phyloP scores from a whole-genome alignment of 192 early-diverging fungal genomes.

The Phycomyces blakesleeanus region DNA sequence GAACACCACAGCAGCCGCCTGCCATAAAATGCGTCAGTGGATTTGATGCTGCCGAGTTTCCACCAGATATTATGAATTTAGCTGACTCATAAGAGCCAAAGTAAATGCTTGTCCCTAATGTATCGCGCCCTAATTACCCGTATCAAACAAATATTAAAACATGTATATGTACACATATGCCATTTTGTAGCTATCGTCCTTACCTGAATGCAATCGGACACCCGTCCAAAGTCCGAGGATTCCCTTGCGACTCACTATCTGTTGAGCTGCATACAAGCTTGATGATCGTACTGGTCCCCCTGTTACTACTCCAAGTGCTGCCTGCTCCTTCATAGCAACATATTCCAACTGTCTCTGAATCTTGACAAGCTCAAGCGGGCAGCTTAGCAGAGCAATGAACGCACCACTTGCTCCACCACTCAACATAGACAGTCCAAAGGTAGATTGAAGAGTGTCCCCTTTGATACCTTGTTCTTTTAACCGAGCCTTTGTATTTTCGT shows the following conservation, averaged over 20 bases:
- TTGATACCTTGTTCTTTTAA: constrained; percentile 26
- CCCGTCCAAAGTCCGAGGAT: constrained; percentile 46
- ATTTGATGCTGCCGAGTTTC: constrained; percentile 35
- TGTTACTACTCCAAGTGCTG: constrained; percentile 9
- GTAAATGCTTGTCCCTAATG: constrained; percentile 72
- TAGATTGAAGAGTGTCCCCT: constrained; percentile 35
- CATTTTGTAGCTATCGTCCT: too few relatives aligned
- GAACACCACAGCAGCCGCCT: constrained; percentile 72
- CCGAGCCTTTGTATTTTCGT: constrained; percentile 66
- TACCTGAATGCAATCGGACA: constrained; percentile 38
- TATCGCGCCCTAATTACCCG: constrained; percentile 46
- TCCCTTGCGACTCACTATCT: constrained; percentile 48
- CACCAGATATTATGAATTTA: constrained; percentile 38
- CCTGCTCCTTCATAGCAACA: constrained; percentile 25
- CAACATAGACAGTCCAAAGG: constrained; percentile 42
- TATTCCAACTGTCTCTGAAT: constrained; percentile 70
- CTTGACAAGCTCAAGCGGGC: constrained; percentile 77
- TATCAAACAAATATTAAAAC: neutral
- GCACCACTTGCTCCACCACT: constrained; percentile 62
- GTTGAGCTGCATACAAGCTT: constrained; percentile 47
- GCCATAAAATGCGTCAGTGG: constrained; percentile 69
- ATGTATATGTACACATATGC: too few relatives aligned
- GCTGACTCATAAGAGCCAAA: constrained; percentile 68
- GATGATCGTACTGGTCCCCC: constrained; percentile 29
- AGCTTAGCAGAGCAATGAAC: constrained; percentile 63